Percentiles rank a stretch among this genome's conserved stretches.
phyloP scores from a whole-genome alignment of 139 green algal genomes.

The Limnomonas spitsbergensis region DNA sequence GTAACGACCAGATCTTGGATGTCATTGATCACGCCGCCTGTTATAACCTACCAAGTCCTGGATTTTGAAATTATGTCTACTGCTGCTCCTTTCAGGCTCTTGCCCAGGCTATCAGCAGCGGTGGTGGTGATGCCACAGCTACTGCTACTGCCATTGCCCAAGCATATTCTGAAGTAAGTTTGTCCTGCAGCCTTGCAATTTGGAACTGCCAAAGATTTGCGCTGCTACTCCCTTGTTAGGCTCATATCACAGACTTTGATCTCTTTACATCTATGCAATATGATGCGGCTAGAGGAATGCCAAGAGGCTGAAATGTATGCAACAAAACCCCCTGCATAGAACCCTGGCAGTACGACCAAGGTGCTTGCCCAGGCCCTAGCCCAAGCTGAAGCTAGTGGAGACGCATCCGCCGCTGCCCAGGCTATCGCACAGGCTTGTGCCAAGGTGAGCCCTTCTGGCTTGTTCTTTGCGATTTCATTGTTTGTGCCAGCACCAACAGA shows the following conservation, averaged over 20 bases:
- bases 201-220: background rate
- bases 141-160: background rate
- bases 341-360: background rate
- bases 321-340: background rate
- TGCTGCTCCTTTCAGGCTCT: too few relatives aligned
- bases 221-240: background rate
- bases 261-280: background rate
- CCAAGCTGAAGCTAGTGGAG: background rate
- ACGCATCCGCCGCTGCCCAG: background rate
- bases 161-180: background rate
- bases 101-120: background rate
- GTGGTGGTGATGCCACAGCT: background rate
- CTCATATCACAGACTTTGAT: background rate
- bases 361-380: background rate
- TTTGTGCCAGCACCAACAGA: background rate
- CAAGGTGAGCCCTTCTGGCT: background rate
- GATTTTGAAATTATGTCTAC: too few relatives aligned
- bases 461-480: background rate
- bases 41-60: too few relatives aligned
- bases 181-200: background rate
- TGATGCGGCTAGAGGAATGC: background rate
- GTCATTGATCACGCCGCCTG: too few relatives aligned
- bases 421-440: background rate
- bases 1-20: too few relatives aligned
- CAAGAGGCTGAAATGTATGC: background rate